These are phyloP conservation scores for Physcomitrellopsis africana DNA, from an alignment of 225 moss, liverwort and hornwort genomes.

Conservation along the genomic window DNA sequence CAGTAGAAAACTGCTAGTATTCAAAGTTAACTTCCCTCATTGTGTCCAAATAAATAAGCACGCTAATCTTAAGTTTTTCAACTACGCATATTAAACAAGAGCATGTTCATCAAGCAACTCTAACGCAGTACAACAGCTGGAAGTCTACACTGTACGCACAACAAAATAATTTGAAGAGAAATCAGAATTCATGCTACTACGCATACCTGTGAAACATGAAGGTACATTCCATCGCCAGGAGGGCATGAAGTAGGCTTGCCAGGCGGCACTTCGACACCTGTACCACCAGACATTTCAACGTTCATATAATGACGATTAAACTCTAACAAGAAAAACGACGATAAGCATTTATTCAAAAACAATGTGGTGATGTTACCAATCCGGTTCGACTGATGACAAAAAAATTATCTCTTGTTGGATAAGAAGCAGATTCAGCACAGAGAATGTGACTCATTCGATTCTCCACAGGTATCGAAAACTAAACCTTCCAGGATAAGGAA, in stretches of 20 bases:
- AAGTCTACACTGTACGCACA: not conserved
- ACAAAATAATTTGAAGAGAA: not conserved
- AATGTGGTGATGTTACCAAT: too few species aligned
- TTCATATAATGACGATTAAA: not conserved
- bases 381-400: too few species aligned
- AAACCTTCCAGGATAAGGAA: too few species aligned
- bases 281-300: not conserved
- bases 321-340: not conserved
- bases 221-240: constrained; percentile 71
- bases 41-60: not conserved
- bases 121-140: not conserved
- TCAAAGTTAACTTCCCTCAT: too few species aligned
- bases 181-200: constrained; percentile 1
- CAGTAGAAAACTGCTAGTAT: not conserved
- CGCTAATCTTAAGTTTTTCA: constrained; percentile 6
- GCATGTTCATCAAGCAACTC: not conserved
- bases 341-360: not conserved
- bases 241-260: constrained; percentile 53
- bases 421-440: too few species aligned
- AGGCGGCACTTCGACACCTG: constrained; percentile 59
- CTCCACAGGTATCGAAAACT: too few species aligned
- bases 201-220: constrained; percentile 76
- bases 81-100: not conserved
- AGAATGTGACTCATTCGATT: too few species aligned
- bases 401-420: too few species aligned